Percentiles rank a stretch among this genome's conserved stretches.
These are phyloP conservation scores for Nasturtium officinale DNA, from an alignment of 345 rosid species.

Conservation along the genomic window DNA sequence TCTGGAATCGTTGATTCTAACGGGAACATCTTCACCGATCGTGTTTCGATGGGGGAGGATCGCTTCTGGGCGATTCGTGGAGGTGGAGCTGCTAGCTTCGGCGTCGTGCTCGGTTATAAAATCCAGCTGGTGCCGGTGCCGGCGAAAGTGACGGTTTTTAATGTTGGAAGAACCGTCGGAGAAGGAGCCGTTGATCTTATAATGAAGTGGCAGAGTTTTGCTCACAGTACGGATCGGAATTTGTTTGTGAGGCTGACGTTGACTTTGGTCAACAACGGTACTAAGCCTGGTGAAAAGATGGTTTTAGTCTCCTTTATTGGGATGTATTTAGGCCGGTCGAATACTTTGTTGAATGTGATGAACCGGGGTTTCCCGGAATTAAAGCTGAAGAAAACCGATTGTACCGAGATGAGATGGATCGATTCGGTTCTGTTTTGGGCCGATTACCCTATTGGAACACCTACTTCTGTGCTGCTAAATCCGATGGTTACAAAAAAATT, in stretches of 20 bases:
- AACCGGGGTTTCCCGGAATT: conserved; percentile 53
- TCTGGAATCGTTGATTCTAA: conserved; percentile 48
- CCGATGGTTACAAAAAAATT: not conserved
- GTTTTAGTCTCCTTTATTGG: conserved; percentile 46
- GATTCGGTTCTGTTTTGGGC: conserved; percentile 50
- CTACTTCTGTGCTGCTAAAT: conserved; percentile 40
- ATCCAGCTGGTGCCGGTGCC: conserved; percentile 50
- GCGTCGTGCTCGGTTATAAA: conserved; percentile 52
- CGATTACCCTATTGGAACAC: conserved; percentile 30
- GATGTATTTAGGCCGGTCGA: conserved; percentile 50
- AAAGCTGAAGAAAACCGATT: conserved; percentile 47
- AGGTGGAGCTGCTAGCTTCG: conserved; percentile 42
- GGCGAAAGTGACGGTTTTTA: conserved; percentile 41
- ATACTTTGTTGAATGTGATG: conserved; percentile 41
- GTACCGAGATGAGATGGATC: conserved; percentile 64
- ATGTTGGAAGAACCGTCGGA: conserved; percentile 10
- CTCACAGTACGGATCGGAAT: conserved; percentile 30
- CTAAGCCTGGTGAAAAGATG: conserved; percentile 27
- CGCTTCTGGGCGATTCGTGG: conserved; percentile 58
- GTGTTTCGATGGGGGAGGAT: conserved; percentile 64
- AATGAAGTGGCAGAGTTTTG: conserved; percentile 40
- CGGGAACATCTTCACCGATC: conserved; percentile 38
- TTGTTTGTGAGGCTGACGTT: conserved; percentile 32
- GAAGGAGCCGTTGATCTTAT: conserved; percentile 40
- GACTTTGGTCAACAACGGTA: conserved; percentile 38